Base-by-base conservation (phyloP, 108 stramenopile genomes). In the Nitzschia putrida region DNA sequence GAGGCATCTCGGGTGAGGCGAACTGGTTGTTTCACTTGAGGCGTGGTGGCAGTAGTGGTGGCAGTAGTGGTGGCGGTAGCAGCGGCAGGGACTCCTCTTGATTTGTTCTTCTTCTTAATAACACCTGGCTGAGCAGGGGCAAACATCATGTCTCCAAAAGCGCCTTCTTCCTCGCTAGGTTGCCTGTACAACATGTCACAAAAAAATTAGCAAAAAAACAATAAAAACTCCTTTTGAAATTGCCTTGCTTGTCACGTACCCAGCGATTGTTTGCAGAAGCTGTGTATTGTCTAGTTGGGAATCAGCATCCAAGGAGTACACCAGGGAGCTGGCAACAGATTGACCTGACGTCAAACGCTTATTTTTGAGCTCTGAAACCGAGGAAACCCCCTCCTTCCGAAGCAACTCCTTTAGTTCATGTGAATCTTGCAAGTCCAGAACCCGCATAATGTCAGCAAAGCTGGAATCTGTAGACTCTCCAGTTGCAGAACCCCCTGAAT, bases 401-500 rank as follows among this genome's bases (percentile, higher is more conserved):
- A 81, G 72, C 20, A 73, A 57, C 18, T 70, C 69, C 8, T 50
- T 76, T 13, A 80, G 23, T 64, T 84, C 79, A 21, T 74, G 37
- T 0, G 59, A 38, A 51, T 80, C 83, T 41, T 80, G 79, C 47
- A 77, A 44, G 22, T 83, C 83, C 54, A 84, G 50, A 16, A 77
- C 83, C 44, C 67, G 42, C 80, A 84, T 75, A 45, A 84, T 79
- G 47, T 77, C 80, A 9, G 80, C 83, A 63, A 84, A 78, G 59
- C 76, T 77, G 41, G 57, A 63, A 53, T 84, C 83, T 16, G 80
- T 84, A 2, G 83, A 78, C 51, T 81, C 80, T 0, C 72, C 82
- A 0, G 72, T 55, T 0, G 69, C 69, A 3, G 75, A 70, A 9
- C 58, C 69, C 16, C 72, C 73, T 9, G 73, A 71, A 34, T 69